Conservation (phyloP, 345 rosid species). For the Aurinia saxatilis region DNA sequence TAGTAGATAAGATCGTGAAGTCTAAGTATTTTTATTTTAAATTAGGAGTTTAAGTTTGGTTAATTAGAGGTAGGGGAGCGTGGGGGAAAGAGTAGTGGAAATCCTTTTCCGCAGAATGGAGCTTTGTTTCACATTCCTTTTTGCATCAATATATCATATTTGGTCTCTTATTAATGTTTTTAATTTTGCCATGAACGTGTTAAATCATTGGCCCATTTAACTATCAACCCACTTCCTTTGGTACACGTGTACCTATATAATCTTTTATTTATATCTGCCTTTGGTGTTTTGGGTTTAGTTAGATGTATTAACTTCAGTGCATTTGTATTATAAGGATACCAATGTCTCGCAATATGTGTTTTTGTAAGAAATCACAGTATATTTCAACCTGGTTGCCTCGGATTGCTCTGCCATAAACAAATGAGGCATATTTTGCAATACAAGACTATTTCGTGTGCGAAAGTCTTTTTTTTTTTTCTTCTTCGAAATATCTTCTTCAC, state of each 20-base stretch:
- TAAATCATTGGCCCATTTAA: neutral
- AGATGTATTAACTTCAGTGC: too few species aligned
- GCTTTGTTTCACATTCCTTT: slow-evolving; percentile 13
- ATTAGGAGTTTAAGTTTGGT: neutral
- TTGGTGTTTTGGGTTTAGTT: neutral
- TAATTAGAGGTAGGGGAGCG: neutral
- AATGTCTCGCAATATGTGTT: too few species aligned
- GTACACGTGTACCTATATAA: neutral
- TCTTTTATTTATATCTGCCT: neutral
- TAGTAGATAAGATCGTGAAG: too few species aligned
- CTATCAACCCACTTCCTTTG: neutral
- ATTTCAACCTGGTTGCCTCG: too few species aligned
- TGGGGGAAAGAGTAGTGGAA: slow-evolving; percentile 4
- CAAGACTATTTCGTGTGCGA: too few species aligned
- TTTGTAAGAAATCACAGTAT: too few species aligned
- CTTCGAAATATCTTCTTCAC: too few species aligned
- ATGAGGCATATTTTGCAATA: too few species aligned
- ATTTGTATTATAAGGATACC: too few species aligned
- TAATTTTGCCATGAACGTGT: slow-evolving; percentile 4
- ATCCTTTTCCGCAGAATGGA: slow-evolving; percentile 18
- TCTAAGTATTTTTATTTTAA: too few species aligned
- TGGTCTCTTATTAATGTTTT: slow-evolving; percentile 16
- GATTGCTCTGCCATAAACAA: too few species aligned
- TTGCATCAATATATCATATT: slow-evolving; percentile 5
- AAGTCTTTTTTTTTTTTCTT: too few species aligned